A percentile compares a stretch with the other conserved stretches of the same genome.
Evolutionary conservation across 2,329 filamentous ascomycete species (phyloP).

Genomic region (Cercospora nicotianae): DNA sequence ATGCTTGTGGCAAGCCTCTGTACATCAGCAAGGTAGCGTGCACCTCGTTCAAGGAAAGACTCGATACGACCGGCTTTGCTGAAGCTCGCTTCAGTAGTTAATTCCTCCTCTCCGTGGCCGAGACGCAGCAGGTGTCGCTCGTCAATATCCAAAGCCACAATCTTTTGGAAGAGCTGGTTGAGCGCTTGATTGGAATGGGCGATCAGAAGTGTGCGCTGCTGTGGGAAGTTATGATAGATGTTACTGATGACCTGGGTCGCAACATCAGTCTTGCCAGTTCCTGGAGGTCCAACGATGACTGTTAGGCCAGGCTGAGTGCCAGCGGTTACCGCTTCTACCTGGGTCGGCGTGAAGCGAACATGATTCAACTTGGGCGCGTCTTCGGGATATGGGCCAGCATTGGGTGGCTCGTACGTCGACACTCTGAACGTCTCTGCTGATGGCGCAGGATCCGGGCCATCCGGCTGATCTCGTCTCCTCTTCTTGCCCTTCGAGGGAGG

Average conservation of each 20-base stretch:
- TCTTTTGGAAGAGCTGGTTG: conserved; percentile 97
- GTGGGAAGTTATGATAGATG: conserved; percentile 95
- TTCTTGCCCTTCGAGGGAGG: conserved; percentile 70
- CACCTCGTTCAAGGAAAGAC: conserved; percentile 87
- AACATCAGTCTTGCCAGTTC: conserved; percentile 98
- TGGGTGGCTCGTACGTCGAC: conserved; percentile 84
- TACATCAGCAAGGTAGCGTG: conserved; percentile 76
- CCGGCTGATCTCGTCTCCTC: conserved; percentile 73
- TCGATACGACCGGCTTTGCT: conserved; percentile 94
- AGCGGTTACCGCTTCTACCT: conserved; percentile 89
- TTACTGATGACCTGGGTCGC: conserved; percentile 98
- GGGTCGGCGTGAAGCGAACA: conserved; percentile 85
- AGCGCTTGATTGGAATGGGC: conserved; percentile 97
- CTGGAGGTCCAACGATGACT: conserved; percentile 89
- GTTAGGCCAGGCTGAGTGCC: conserved; percentile 93
- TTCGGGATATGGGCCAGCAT: conserved; percentile 83
- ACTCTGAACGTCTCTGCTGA: conserved; percentile 72
- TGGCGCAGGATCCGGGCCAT: conserved; percentile 60
- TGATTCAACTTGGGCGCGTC: conserved; percentile 79
- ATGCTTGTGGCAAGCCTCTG: conserved; percentile 82
- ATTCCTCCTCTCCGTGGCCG: conserved; percentile 92
- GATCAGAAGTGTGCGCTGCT: conserved; percentile 85
- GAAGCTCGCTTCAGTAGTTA: conserved; percentile 82
- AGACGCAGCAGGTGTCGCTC: conserved; percentile 88
- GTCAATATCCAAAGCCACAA: conserved; percentile 93